Percentiles rank a stretch among this genome's conserved stretches.
phyloP scores from a whole-genome alignment of 192 early-diverging fungal species.

The Phycomyces blakesleeanus region DNA sequence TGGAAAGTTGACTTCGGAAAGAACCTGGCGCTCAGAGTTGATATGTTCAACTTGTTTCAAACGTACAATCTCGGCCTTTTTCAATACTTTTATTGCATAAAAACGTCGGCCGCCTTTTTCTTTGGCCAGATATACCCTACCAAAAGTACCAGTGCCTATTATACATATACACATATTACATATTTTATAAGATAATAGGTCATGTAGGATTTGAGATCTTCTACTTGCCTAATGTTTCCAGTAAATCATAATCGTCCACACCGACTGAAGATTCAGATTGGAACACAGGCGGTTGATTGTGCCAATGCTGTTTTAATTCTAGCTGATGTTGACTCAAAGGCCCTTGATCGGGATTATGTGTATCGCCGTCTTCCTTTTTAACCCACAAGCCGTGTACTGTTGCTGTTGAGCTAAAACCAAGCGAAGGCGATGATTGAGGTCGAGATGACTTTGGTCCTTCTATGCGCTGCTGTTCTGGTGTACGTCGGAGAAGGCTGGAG shows the following conservation, averaged over 20 bases:
- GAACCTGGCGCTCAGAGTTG: slow-evolving; percentile 87
- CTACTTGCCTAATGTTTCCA: slow-evolving; percentile 47
- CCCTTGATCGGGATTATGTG: neutral
- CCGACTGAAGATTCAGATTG: slow-evolving; percentile 16
- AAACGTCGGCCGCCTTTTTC: slow-evolving; percentile 68
- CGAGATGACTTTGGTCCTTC: neutral
- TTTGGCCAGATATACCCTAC: slow-evolving; percentile 86
- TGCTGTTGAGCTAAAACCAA: slow-evolving; percentile 9
- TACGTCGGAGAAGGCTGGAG: slow-evolving; percentile 6
- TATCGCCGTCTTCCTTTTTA: slow-evolving; percentile 10
- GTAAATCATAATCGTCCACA: slow-evolving; percentile 41
- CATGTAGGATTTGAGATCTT: too few species aligned
- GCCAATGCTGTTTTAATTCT: slow-evolving; percentile 21
- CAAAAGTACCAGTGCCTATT: slow-evolving; percentile 92
- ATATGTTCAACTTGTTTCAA: slow-evolving; percentile 96
- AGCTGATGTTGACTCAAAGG: slow-evolving; percentile 14
- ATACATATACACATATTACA: too few species aligned
- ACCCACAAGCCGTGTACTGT: slow-evolving; percentile 3
- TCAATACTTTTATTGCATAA: slow-evolving; percentile 94
- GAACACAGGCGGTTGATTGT: slow-evolving; percentile 22
- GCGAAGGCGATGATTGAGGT: slow-evolving; percentile 3
- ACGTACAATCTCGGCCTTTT: slow-evolving; percentile 86
- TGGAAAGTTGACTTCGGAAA: slow-evolving; percentile 79
- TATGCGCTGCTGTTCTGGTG: neutral
- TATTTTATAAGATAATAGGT: neutral